These are phyloP conservation scores for Rhododendron griersonianum DNA, from an alignment of 148 eudicot species.

Conservation along the genomic window DNA sequence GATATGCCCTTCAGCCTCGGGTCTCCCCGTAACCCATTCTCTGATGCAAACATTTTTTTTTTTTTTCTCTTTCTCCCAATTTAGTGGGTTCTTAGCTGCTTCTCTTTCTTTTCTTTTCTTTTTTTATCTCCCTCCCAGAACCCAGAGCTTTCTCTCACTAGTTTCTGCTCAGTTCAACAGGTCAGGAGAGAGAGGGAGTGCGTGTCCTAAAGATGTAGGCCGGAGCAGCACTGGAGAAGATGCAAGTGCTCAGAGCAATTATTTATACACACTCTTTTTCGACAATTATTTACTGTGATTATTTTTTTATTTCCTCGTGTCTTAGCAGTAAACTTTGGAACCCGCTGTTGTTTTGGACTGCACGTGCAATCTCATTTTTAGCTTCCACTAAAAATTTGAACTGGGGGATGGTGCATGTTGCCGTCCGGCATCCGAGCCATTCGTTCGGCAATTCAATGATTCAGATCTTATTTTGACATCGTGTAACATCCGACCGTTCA, in stretches of 20 bases:
- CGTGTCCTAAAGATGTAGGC: slow-evolving; percentile 14
- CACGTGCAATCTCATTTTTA: background rate
- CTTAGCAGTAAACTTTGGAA: background rate
- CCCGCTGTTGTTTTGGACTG: background rate
- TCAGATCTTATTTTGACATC: too few relatives aligned
- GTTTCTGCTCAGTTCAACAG: slow-evolving; percentile 7
- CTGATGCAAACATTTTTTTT: slow-evolving; percentile 70
- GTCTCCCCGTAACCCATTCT: slow-evolving; percentile 85
- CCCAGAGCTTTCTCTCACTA: background rate
- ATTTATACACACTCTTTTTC: slow-evolving; percentile 18
- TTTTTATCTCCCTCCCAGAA: background rate
- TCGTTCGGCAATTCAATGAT: too few relatives aligned
- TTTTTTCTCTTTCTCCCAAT: background rate
- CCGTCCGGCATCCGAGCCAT: too few relatives aligned
- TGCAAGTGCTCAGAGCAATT: slow-evolving; percentile 25
- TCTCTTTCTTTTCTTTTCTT: too few relatives aligned
- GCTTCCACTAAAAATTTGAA: background rate
- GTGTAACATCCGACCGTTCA: too few relatives aligned
- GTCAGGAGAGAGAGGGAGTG: background rate
- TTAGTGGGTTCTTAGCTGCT: background rate
- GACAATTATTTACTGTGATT: background rate
- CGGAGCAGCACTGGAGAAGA: slow-evolving; percentile 31
- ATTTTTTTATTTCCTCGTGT: background rate
- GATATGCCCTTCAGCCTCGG: slow-evolving; percentile 83
- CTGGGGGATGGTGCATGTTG: too few relatives aligned